Conservation (phyloP, 2,329 filamentous ascomycete genomes). For the Diaporthe helianthi region DNA sequence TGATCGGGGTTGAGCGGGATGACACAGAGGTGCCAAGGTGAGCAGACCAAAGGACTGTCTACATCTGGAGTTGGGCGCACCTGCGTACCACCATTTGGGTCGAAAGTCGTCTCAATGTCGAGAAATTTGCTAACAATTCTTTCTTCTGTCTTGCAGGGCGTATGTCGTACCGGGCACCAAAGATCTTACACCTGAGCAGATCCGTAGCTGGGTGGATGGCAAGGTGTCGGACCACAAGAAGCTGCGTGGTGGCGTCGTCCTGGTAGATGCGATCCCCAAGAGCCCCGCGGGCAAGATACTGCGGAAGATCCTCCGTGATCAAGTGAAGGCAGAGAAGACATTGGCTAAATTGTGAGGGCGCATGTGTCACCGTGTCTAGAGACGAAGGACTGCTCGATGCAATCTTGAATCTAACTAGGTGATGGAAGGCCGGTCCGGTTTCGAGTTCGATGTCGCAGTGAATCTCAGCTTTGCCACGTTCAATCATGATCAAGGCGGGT, state of each 20-base stretch:
- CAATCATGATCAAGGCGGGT: not conserved
- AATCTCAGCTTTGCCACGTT: not conserved
- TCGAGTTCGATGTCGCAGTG: not conserved
- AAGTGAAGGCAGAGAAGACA: conserved; percentile 45
- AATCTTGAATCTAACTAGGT: not conserved
- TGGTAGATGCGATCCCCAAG: conserved; percentile 66
- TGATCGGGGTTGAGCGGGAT: conserved; percentile 61
- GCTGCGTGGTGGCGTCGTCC: conserved; percentile 50
- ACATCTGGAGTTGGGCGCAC: too few species aligned
- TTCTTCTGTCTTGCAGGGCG: conserved; percentile 27
- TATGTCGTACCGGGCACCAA: conserved; percentile 39
- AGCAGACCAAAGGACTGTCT: conserved; percentile 45
- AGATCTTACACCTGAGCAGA: conserved; percentile 35
- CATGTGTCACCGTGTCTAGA: not conserved
- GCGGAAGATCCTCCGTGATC: conserved; percentile 60
- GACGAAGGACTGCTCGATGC: not conserved
- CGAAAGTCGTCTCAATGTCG: not conserved
- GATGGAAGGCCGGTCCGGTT: too few species aligned
- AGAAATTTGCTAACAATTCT: conserved; percentile 13
- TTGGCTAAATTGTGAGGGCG: conserved; percentile 36
- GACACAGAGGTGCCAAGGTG: conserved; percentile 60
- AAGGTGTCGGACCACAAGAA: conserved; percentile 41
- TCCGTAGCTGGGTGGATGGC: conserved; percentile 39
- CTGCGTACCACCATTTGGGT: not conserved
- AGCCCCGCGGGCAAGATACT: conserved; percentile 70